Percentiles rank a stretch among this genome's conserved stretches.
Evolutionary conservation across 192 early-diverging fungal species (phyloP).

Genomic region (Coemansia sp.): DNA sequence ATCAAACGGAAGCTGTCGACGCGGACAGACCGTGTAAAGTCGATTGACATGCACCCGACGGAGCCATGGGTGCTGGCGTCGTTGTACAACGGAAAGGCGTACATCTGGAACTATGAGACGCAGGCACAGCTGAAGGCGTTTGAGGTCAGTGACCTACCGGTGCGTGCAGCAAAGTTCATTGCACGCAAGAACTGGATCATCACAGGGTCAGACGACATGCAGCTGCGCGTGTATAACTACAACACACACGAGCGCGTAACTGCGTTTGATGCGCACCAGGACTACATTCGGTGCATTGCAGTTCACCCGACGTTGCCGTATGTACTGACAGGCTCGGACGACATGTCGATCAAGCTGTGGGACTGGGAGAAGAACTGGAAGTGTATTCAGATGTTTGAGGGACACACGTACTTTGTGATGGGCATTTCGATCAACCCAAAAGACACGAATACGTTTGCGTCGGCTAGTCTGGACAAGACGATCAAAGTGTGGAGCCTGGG

Average conservation of each 20-base stretch:
- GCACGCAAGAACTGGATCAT: constrained; percentile 96
- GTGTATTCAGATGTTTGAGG: constrained; percentile 94
- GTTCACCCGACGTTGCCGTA: constrained; percentile 96
- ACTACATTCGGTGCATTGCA: constrained; percentile 95
- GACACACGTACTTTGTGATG: constrained; percentile 98
- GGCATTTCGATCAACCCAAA: constrained; percentile 98
- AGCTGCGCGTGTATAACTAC: constrained; percentile 98
- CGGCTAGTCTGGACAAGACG: constrained; percentile 92
- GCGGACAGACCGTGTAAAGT: constrained; percentile 91
- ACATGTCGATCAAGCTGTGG: constrained; percentile 97
- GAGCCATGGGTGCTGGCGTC: constrained; percentile 98
- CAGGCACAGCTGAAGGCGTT: constrained; percentile 95
- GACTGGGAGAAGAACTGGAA: constrained; percentile 99
- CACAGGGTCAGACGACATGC: constrained; percentile 96
- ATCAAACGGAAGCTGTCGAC: constrained; percentile 63
- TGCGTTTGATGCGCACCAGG: constrained; percentile 92
- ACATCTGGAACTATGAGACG: constrained; percentile 99
- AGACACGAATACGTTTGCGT: constrained; percentile 98
- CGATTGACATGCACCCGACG: constrained; percentile 96
- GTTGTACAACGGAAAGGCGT: constrained; percentile 92
- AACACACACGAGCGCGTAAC: constrained; percentile 98
- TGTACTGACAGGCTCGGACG: constrained; percentile 92
- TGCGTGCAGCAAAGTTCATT: constrained; percentile 97
- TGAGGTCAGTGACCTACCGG: constrained; percentile 92
- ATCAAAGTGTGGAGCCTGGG: constrained; percentile 98